phyloP scores from a whole-genome alignment of 768 basidiomycete species.

The Xerocomus brunneocitrinus region DNA sequence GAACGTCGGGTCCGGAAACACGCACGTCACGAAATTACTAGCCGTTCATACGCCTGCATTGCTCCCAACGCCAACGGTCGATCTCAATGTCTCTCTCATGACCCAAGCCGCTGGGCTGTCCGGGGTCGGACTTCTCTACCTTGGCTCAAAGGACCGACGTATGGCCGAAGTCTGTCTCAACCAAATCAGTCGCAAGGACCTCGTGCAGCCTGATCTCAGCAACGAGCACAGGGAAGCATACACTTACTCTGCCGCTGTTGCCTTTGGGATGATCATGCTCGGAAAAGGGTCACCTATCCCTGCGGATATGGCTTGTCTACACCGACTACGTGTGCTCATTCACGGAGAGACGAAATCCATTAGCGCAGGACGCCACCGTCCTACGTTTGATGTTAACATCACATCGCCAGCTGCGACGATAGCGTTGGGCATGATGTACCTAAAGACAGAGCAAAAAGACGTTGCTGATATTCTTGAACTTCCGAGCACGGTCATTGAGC shows the following conservation, averaged over 20 bases:
- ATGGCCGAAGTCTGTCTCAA: slow-evolving; percentile 91
- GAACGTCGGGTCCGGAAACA: slow-evolving; percentile 79
- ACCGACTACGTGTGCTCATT: slow-evolving; percentile 67
- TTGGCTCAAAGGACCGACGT: slow-evolving; percentile 80
- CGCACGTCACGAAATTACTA: slow-evolving; percentile 85
- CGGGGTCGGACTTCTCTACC: slow-evolving; percentile 85
- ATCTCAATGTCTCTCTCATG: slow-evolving; percentile 85
- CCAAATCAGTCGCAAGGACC: slow-evolving; percentile 75
- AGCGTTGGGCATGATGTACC: slow-evolving; percentile 89
- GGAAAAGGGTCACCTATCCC: slow-evolving; percentile 77
- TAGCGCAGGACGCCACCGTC: slow-evolving; percentile 34
- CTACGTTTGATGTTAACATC: slow-evolving; percentile 77
- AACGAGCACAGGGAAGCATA: slow-evolving; percentile 92
- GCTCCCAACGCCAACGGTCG: slow-evolving; percentile 79
- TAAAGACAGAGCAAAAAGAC: slow-evolving; percentile 78
- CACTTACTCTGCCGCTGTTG: slow-evolving; percentile 80
- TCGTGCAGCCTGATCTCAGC: slow-evolving; percentile 77
- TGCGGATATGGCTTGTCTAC: slow-evolving; percentile 67
- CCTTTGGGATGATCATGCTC: slow-evolving; percentile 96
- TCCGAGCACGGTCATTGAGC: slow-evolving; percentile 71
- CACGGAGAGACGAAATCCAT: slow-evolving; percentile 60
- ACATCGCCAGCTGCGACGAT: slow-evolving; percentile 91
- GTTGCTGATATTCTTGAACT: slow-evolving; percentile 82
- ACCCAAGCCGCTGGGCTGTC: slow-evolving; percentile 87
- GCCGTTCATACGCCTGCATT: slow-evolving; percentile 93